Percentiles rank a stretch among this genome's conserved stretches.
These are phyloP conservation scores for Boletus sp. DNA, from an alignment of 768 basidiomycete species.

Conservation along the genomic window DNA sequence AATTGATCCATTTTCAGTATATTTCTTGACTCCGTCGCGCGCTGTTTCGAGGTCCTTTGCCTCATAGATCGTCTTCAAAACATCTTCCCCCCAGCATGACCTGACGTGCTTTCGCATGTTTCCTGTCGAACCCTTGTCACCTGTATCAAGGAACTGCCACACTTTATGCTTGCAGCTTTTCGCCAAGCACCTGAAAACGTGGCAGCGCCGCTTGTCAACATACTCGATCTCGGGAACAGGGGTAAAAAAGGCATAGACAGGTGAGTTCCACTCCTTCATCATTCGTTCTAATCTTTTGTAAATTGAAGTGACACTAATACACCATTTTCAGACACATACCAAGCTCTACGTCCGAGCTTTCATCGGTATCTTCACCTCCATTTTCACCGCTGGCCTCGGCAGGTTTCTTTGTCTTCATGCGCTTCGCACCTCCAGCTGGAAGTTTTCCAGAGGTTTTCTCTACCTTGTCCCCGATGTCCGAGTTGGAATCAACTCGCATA, in stretches of 20 bases:
- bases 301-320: neutral
- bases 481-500: no score
- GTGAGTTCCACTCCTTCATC: neutral
- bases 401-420: no score
- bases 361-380: no score
- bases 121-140: neutral
- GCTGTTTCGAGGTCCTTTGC: neutral
- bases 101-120: neutral
- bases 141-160: neutral
- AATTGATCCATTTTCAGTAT: neutral
- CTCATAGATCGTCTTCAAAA: neutral
- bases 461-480: no score
- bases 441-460: no score
- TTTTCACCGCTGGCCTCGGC: no score
- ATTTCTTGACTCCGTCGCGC: neutral
- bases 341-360: neutral
- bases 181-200: neutral
- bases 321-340: neutral
- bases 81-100: neutral
- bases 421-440: no score
- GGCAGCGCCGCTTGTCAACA: neutral
- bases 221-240: neutral
- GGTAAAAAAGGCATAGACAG: neutral
- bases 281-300: neutral
- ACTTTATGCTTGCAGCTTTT: neutral